phyloP scores from a whole-genome alignment of 306 rosid genomes.

The Trifolium fragiferum region DNA sequence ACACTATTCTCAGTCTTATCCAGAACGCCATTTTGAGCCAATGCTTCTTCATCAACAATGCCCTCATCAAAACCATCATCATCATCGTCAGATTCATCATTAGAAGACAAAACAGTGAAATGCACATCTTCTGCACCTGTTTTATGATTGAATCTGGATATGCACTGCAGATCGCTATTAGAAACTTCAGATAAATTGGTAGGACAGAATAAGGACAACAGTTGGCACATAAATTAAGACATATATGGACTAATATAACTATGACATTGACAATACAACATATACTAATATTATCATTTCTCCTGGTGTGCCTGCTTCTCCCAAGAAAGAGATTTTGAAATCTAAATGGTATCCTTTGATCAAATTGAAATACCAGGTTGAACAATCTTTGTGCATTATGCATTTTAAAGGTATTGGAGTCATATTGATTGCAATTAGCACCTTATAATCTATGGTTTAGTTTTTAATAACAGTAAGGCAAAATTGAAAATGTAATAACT shows the following conservation, averaged over 20 bases:
- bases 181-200: neutral
- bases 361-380: constrained; percentile 10
- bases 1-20: constrained; percentile 37
- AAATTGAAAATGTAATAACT: constrained; percentile 22
- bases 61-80: constrained; percentile 32
- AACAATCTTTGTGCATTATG: neutral
- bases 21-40: constrained; percentile 35
- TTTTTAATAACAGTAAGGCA: neutral
- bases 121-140: constrained; percentile 92
- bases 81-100: constrained; percentile 49
- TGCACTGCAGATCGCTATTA: neutral
- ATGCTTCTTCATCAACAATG: constrained; percentile 43
- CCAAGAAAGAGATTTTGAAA: neutral
- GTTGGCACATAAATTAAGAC: neutral
- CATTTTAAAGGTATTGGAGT: constrained; percentile 11
- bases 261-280: neutral
- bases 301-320: neutral
- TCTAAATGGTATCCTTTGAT: neutral
- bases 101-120: constrained; percentile 63
- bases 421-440: constrained; percentile 4
- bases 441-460: constrained; percentile 31
- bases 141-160: constrained; percentile 82
- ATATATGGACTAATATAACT: neutral
- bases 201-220: neutral
- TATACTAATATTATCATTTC: neutral